Evolutionary conservation across 2,329 filamentous ascomycete species (phyloP).

Genomic region (Colletotrichum spinosum): DNA sequence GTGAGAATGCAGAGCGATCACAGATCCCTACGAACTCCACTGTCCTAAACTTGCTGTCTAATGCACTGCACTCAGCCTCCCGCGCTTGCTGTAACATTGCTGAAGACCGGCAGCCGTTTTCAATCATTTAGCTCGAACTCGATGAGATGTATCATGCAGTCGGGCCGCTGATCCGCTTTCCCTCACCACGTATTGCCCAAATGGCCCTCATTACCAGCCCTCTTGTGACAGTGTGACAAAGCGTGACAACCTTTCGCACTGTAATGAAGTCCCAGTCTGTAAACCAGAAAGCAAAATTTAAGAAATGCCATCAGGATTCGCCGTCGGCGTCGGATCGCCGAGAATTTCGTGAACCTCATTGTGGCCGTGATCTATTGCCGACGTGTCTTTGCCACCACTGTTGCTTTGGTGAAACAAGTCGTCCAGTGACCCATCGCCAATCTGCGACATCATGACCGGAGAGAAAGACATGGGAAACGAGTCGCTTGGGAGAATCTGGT

Average conservation of each 20-base stretch:
- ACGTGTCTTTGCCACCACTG: neutral
- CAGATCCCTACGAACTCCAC: constrained; percentile 2
- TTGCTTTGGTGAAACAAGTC: constrained; percentile 15
- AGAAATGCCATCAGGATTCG: neutral
- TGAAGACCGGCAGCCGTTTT: constrained; percentile 21
- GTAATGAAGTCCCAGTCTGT: too few relatives aligned
- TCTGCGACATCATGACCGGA: constrained; percentile 10
- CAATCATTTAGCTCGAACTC: neutral
- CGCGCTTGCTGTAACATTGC: neutral
- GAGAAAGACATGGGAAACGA: constrained; percentile 13
- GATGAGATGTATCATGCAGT: too few relatives aligned
- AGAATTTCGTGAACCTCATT: neutral
- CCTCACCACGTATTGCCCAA: too few relatives aligned
- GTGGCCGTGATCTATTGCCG: neutral
- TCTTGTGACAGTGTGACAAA: too few relatives aligned
- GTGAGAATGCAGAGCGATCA: neutral
- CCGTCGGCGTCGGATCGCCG: neutral
- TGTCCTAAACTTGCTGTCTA: neutral
- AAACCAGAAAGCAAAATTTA: neutral
- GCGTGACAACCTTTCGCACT: too few relatives aligned
- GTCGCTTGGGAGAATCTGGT: neutral
- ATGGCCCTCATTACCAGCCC: too few relatives aligned
- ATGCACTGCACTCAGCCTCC: neutral
- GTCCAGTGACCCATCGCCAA: constrained; percentile 18
- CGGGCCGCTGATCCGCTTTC: too few relatives aligned